phyloP scores from a whole-genome alignment of 2,329 filamentous ascomycete genomes.

The Ceratocystis papillata region DNA sequence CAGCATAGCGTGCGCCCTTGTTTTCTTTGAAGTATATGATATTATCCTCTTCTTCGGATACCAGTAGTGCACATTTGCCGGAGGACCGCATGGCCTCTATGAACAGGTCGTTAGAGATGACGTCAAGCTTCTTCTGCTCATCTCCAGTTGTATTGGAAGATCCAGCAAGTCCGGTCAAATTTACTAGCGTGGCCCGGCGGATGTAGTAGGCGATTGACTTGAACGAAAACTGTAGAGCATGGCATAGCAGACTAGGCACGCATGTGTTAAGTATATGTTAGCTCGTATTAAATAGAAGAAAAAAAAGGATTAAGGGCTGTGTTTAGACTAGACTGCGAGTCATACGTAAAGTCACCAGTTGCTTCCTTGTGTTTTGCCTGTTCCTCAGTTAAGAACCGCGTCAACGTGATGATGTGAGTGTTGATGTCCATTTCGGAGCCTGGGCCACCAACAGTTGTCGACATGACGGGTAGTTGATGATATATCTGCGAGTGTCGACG shows the following conservation, averaged over 20 bases:
- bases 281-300: slow-evolving; percentile 1
- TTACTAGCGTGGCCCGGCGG: slow-evolving; percentile 85
- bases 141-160: slow-evolving; percentile 93
- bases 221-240: slow-evolving; percentile 98
- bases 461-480: slow-evolving; percentile 21
- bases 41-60: slow-evolving; percentile 97
- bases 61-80: slow-evolving; percentile 77
- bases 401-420: slow-evolving; percentile 90
- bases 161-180: slow-evolving; percentile 87
- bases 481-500: not conserved
- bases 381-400: slow-evolving; percentile 91
- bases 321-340: slow-evolving; percentile 10
- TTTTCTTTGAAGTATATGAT: slow-evolving; percentile 75
- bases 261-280: slow-evolving; percentile 13
- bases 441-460: slow-evolving; percentile 20
- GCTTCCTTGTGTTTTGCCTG: slow-evolving; percentile 87
- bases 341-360: slow-evolving; percentile 93
- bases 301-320: not conserved
- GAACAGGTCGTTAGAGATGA: slow-evolving; percentile 97
- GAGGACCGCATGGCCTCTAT: slow-evolving; percentile 89
- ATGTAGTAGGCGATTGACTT: slow-evolving; percentile 99
- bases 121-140: slow-evolving; percentile 98
- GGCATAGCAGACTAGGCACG: slow-evolving; percentile 67
- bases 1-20: slow-evolving; percentile 72
- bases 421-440: slow-evolving; percentile 62